Conservation (phyloP, 2,329 filamentous ascomycete genomes). For the Mycocentrospora acerina region DNA sequence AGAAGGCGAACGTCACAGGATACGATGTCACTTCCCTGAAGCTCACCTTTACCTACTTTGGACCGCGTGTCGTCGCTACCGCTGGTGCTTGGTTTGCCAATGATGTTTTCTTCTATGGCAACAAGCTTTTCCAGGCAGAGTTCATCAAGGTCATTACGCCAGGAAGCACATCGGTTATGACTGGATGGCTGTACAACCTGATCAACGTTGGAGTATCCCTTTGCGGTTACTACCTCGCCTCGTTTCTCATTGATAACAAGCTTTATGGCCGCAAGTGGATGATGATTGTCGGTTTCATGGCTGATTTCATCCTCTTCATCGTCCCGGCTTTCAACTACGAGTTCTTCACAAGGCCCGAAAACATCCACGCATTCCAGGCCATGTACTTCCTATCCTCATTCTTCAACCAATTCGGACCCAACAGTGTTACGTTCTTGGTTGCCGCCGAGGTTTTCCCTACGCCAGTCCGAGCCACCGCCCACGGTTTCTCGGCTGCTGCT, state of each 20-base stretch:
- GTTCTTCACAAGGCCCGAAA: conserved; percentile 71
- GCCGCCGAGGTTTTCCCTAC: conserved; percentile 97
- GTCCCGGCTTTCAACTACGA: conserved; percentile 85
- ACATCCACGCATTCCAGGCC: conserved; percentile 88
- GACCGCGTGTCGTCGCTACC: conserved; percentile 81
- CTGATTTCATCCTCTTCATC: conserved; percentile 91
- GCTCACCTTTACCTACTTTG: conserved; percentile 79
- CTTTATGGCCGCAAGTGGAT: conserved; percentile 94
- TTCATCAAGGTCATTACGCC: conserved; percentile 83
- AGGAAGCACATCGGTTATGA: conserved; percentile 71
- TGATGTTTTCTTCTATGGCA: conserved; percentile 98
- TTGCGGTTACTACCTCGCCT: conserved; percentile 85
- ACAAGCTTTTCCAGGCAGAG: conserved; percentile 93
- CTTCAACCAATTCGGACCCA: conserved; percentile 99
- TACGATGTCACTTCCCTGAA: conserved; percentile 86
- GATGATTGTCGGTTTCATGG: conserved; percentile 91
- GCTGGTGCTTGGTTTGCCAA: conserved; percentile 92
- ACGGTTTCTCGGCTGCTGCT: conserved; percentile 89
- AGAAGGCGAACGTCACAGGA: conserved; percentile 81
- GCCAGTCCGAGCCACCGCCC: conserved; percentile 86
- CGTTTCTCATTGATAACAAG: conserved; percentile 91
- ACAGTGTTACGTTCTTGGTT: conserved; percentile 93
- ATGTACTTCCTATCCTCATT: conserved; percentile 99
- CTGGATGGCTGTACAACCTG: conserved; percentile 88
- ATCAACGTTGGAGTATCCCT: conserved; percentile 87